Evolutionary conservation across 257 asterid genomes (phyloP).

Genomic region (Primulina huaijiensis): DNA sequence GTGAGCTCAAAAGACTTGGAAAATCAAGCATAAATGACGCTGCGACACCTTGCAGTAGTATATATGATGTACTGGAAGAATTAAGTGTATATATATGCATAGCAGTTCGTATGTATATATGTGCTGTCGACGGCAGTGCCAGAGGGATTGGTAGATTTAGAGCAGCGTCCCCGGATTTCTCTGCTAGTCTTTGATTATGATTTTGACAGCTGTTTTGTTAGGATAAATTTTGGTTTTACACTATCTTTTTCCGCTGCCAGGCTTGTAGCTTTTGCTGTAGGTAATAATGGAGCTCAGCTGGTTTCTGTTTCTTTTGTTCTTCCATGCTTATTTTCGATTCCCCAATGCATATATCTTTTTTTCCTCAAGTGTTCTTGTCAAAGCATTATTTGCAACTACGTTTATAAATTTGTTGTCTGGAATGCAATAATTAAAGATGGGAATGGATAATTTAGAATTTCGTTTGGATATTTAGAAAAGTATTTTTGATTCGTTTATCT

Average conservation of each 20-base stretch:
- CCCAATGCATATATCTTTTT: not conserved
- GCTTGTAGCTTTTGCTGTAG: conserved; percentile 35
- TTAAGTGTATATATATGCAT: not conserved
- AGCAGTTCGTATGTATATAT: not conserved
- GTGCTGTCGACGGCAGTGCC: conserved; percentile 26
- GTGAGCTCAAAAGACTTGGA: conserved; percentile 42
- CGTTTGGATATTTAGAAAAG: no score
- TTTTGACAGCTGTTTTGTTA: not conserved
- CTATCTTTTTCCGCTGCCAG: not conserved
- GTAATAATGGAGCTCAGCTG: conserved; percentile 44
- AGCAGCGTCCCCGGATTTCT: conserved; percentile 45
- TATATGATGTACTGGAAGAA: not conserved
- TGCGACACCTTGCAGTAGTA: no score
- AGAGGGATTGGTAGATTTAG: conserved; percentile 38
- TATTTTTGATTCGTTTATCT: no score
- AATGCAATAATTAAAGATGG: no score
- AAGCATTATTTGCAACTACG: no score
- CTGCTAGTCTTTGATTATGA: not conserved
- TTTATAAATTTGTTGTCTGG: no score
- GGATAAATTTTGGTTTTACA: not conserved
- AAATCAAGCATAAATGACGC: conserved; percentile 34
- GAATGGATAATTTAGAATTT: no score
- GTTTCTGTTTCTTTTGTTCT: conserved; percentile 32
- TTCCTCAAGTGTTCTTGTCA: no score
- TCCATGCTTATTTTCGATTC: not conserved